phyloP scores from a whole-genome alignment of 345 rosid species.

The Raphanus sativus region DNA sequence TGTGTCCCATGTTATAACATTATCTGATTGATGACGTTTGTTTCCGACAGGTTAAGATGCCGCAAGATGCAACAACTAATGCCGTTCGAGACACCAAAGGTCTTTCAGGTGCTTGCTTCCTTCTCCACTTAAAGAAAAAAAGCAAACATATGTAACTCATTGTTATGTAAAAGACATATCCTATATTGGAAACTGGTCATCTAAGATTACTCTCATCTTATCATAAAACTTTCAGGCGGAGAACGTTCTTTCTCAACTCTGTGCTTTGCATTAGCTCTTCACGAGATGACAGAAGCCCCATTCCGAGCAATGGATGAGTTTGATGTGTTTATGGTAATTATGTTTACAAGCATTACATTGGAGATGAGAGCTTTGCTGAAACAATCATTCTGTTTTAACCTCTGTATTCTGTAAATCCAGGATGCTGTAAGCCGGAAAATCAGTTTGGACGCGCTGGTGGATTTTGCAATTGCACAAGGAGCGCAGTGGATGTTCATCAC shows the following conservation, averaged over 20 bases:
- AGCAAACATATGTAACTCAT: background rate
- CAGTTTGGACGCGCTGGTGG: conserved; percentile 83
- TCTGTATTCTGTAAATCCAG: conserved; percentile 37
- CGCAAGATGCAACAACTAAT: conserved; percentile 85
- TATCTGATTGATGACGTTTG: conserved; percentile 2
- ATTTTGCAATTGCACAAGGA: conserved; percentile 78
- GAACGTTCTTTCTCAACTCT: conserved; percentile 96
- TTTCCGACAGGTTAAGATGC: conserved; percentile 82
- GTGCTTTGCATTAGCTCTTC: conserved; percentile 93
- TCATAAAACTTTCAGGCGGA: conserved; percentile 54
- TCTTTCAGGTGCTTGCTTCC: conserved; percentile 69
- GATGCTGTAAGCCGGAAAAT: conserved; percentile 97
- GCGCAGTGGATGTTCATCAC: conserved; percentile 98
- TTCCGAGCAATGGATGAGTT: conserved; percentile 99
- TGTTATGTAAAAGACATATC: background rate
- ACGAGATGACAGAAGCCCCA: conserved; percentile 89
- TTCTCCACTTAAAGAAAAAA: background rate
- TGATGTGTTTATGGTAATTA: conserved; percentile 89
- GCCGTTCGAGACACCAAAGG: conserved; percentile 85
- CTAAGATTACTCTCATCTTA: background rate
- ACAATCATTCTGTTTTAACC: background rate
- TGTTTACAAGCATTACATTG: background rate
- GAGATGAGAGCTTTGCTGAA: conserved; percentile 3
- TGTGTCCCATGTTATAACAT: background rate
- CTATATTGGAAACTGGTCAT: conserved; percentile 5